Evolutionary conservation across 345 rosid genomes (phyloP).

Genomic region (Brassica carinata): DNA sequence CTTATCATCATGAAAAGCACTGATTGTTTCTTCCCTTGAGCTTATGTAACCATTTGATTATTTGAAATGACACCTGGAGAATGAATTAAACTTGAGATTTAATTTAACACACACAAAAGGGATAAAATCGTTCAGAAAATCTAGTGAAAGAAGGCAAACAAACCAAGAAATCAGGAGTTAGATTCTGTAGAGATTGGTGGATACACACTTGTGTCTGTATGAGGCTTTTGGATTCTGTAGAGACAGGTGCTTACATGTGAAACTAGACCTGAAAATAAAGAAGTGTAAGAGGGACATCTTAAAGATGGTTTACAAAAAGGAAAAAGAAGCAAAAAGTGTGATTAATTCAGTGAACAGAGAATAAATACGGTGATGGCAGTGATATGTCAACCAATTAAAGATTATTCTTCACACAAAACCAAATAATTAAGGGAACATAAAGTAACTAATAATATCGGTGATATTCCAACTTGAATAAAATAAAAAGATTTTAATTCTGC

Average conservation of each 20-base stretch:
- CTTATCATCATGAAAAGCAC: neutral
- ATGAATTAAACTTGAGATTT: neutral
- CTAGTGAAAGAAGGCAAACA: conserved; percentile 1
- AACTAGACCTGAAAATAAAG: neutral
- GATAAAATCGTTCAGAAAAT: neutral
- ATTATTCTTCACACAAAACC: neutral
- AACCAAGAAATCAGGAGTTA: neutral
- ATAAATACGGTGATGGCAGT: neutral
- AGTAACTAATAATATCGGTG: neutral
- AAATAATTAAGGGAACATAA: neutral
- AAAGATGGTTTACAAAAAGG: neutral
- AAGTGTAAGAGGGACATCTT: neutral
- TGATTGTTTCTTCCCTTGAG: neutral
- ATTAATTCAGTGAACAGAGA: neutral
- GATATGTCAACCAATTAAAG: neutral
- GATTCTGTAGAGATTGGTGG: conserved; percentile 1
- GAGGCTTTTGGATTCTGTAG: neutral
- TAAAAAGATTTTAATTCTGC: neutral
- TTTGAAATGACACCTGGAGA: neutral
- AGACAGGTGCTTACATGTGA: neutral
- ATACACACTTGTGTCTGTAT: conserved; percentile 1
- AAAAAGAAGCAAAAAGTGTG: neutral
- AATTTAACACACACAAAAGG: neutral
- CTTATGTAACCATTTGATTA: neutral
- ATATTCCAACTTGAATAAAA: neutral